phyloP scores from a whole-genome alignment of 2,329 filamentous ascomycete species.

The Epichloe coenophiala region DNA sequence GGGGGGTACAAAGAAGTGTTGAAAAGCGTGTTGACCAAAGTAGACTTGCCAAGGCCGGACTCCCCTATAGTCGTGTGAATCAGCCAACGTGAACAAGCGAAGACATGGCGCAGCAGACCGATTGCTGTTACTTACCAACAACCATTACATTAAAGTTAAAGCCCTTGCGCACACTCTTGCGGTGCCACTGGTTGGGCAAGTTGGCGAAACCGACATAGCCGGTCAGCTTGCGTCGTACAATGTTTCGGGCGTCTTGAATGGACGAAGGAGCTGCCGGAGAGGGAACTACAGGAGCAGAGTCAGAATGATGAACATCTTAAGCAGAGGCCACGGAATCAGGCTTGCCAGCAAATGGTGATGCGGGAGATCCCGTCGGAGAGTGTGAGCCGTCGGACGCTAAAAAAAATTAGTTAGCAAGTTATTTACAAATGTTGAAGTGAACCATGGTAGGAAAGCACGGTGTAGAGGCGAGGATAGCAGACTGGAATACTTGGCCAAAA shows the following conservation, averaged over 20 bases:
- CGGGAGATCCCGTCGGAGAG: constrained; percentile 28
- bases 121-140: constrained; percentile 61
- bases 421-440: constrained; percentile 2
- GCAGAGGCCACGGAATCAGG: constrained; percentile 14
- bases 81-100: neutral
- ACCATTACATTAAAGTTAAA: constrained; percentile 99
- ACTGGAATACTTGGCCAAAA: neutral
- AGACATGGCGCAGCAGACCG: neutral
- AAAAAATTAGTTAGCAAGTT: constrained; percentile 2
- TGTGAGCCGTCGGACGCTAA: constrained; percentile 34
- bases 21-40: constrained; percentile 97
- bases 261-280: constrained; percentile 24
- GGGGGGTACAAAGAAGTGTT: constrained; percentile 98
- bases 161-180: constrained; percentile 98
- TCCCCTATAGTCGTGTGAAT: constrained; percentile 54
- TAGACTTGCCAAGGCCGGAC: constrained; percentile 98
- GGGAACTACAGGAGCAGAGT: constrained; percentile 19
- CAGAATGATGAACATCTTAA: constrained; percentile 23
- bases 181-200: constrained; percentile 98
- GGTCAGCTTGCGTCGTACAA: constrained; percentile 94
- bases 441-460: neutral
- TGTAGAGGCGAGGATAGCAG: constrained; percentile 15
- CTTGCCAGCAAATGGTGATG: constrained; percentile 27
- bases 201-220: constrained; percentile 99
- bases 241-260: constrained; percentile 70